Percentiles rank a stretch among this genome's conserved stretches.
phyloP scores from a whole-genome alignment of 164 flowering plant species.

The Magnolia kwangsiensis region DNA sequence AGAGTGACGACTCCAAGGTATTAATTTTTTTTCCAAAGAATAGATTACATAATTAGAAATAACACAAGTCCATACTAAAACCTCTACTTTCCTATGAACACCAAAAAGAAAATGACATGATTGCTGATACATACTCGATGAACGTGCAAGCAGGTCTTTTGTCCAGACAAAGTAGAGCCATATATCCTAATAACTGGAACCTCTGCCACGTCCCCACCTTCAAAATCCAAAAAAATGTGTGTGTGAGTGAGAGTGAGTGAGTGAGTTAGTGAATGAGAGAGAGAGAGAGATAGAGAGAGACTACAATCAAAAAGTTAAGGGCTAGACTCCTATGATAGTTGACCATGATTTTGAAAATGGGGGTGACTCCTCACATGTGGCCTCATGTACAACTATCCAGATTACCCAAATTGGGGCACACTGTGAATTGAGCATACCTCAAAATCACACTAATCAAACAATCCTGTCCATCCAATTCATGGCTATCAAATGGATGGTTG shows the following conservation, averaged over 20 bases:
- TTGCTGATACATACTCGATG: conserved; percentile 45
- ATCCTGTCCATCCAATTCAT: not conserved
- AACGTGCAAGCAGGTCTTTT: conserved; percentile 81
- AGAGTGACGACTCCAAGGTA: no score
- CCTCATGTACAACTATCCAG: not conserved
- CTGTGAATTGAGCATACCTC: not conserved
- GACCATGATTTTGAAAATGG: not conserved
- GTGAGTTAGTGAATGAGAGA: not conserved
- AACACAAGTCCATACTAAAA: no score
- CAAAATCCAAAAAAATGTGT: conserved; percentile 4
- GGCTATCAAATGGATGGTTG: not conserved
- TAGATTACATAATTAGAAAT: no score
- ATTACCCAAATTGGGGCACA: not conserved
- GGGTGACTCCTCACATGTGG: not conserved
- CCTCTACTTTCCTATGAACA: no score
- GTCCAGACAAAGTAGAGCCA: conserved; percentile 80
- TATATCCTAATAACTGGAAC: conserved; percentile 78
- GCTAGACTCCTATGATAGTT: not conserved
- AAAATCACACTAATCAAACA: not conserved
- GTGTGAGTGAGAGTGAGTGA: not conserved
- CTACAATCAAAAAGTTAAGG: not conserved
- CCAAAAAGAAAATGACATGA: not conserved
- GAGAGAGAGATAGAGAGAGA: not conserved
- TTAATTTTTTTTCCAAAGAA: no score
- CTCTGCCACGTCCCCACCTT: conserved; percentile 75